phyloP scores from a whole-genome alignment of 805 yeast genomes.

The Maudiozyma barnettii region DNA sequence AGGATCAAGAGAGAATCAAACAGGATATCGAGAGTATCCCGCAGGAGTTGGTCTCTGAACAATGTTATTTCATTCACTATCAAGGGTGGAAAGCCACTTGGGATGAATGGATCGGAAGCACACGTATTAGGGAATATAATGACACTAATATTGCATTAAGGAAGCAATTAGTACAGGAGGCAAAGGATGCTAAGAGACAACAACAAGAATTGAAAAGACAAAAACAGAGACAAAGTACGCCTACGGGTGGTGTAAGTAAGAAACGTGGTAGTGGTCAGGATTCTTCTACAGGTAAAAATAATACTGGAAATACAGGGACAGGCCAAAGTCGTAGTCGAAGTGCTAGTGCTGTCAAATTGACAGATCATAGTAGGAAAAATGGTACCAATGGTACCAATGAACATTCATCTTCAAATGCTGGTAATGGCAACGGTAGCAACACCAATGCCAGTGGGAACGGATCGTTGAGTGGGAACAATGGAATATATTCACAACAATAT shows the following conservation, averaged over 20 bases:
- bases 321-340: neutral
- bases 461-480: neutral
- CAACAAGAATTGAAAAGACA: conserved; percentile 16
- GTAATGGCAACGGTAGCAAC: neutral
- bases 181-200: conserved; percentile 25
- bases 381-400: neutral
- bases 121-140: conserved; percentile 57
- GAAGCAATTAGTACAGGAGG: conserved; percentile 46
- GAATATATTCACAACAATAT: neutral
- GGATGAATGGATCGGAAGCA: conserved; percentile 89
- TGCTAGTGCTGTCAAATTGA: neutral
- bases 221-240: neutral
- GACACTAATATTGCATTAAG: conserved; percentile 60
- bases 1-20: neutral
- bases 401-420: neutral
- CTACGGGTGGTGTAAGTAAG: neutral
- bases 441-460: neutral
- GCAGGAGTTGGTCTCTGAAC: conserved; percentile 27
- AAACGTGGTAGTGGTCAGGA: neutral
- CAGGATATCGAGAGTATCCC: conserved; percentile 27
- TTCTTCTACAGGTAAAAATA: neutral
- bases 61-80: conserved; percentile 68
- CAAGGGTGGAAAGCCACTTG: conserved; percentile 93
- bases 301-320: neutral
- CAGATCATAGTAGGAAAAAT: neutral